Percentiles rank a stretch among this genome's conserved stretches.
These are phyloP conservation scores for Caloboletus inedulis DNA, from an alignment of 1,284 basidiomycete genomes.

Conservation along the genomic window DNA sequence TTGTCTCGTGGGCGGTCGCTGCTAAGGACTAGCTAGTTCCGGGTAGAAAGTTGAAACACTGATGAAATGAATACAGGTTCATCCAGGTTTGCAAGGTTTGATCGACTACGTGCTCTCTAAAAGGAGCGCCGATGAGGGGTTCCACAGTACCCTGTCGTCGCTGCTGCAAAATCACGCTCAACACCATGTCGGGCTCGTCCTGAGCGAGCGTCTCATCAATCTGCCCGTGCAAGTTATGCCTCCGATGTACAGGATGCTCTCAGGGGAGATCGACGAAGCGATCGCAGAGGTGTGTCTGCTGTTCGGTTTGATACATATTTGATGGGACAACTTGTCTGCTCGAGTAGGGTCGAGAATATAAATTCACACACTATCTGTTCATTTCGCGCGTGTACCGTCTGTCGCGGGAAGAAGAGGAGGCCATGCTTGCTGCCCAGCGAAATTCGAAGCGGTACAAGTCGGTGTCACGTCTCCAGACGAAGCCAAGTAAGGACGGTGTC, in stretches of 20 bases:
- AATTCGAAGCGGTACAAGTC: constrained; percentile 26
- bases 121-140: constrained; percentile 43
- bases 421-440: constrained; percentile 23
- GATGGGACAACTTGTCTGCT: not conserved
- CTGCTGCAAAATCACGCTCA: constrained; percentile 30
- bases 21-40: not conserved
- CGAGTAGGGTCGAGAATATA: constrained; percentile 61
- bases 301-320: not conserved
- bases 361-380: constrained; percentile 70
- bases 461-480: not conserved
- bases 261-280: constrained; percentile 74
- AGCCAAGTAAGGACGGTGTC: constrained; percentile 46
- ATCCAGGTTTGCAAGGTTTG: constrained; percentile 69
- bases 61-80: constrained; percentile 43
- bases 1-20: not conserved
- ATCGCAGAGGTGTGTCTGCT: constrained; percentile 51
- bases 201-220: constrained; percentile 87
- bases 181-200: constrained; percentile 71
- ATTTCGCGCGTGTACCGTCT: constrained; percentile 74
- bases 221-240: constrained; percentile 90
- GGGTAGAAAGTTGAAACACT: not conserved
- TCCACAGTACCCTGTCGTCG: constrained; percentile 50
- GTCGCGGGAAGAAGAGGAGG: constrained; percentile 55
- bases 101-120: constrained; percentile 65
- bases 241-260: constrained; percentile 86